Percentiles rank a stretch among this genome's conserved stretches.
These are phyloP conservation scores for Aquilaria sinensis DNA, from an alignment of 345 rosid species.

Conservation along the genomic window DNA sequence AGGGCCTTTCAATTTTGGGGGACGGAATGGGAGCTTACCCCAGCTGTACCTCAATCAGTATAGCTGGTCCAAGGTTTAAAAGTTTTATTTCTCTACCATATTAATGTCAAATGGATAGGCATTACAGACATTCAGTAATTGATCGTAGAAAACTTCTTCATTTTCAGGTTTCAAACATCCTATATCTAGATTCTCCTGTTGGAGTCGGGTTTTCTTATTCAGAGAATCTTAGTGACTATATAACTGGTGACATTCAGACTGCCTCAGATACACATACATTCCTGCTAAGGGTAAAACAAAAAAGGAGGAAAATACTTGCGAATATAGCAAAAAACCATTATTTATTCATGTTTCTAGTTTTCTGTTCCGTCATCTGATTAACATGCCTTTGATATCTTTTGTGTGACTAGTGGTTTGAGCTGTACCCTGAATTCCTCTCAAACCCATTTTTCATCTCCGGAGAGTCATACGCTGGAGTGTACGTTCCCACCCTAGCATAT, in stretches of 20 bases:
- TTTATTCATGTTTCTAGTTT: conserved; percentile 1
- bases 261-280: conserved; percentile 65
- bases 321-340: not conserved
- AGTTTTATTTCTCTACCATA: not conserved
- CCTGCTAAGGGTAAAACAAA: conserved; percentile 50
- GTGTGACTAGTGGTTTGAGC: conserved; percentile 68
- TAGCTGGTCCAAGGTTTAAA: conserved; percentile 92
- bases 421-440: conserved; percentile 68
- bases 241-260: conserved; percentile 56
- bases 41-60: conserved; percentile 60
- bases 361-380: not conserved
- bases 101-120: not conserved
- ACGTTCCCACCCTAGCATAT: conserved; percentile 75
- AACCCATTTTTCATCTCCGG: conserved; percentile 81
- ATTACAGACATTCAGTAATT: not conserved
- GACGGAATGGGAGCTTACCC: conserved; percentile 25
- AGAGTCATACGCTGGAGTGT: conserved; percentile 93
- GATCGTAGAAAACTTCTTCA: not conserved
- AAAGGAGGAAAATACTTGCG: not conserved
- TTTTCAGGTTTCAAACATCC: conserved; percentile 64
- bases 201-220: conserved; percentile 91
- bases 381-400: conserved; percentile 4
- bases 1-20: conserved; percentile 90
- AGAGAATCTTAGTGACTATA: conserved; percentile 42
- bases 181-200: conserved; percentile 85